Percentiles rank a stretch among this genome's conserved stretches.
phyloP scores from a whole-genome alignment of 352 stramenopile genomes.

The Aphanomyces euteiches region DNA sequence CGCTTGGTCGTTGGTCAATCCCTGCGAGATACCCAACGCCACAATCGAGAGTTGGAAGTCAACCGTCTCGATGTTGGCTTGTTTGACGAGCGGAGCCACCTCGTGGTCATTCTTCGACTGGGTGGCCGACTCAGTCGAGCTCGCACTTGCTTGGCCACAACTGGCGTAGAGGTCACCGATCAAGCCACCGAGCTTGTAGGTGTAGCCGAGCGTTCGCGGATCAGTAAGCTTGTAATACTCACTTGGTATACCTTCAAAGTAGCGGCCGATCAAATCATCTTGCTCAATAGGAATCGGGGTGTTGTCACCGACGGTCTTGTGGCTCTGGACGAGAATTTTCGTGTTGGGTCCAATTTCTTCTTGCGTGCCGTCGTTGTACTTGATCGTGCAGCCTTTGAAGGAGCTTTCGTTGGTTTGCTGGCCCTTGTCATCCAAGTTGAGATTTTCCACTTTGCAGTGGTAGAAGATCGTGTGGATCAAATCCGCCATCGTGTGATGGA shows the following conservation, averaged over 20 bases:
- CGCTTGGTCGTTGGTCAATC: constrained; percentile 29
- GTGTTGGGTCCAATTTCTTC: neutral
- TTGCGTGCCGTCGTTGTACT: neutral
- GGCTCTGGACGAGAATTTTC: neutral
- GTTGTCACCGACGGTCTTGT: constrained; percentile 30
- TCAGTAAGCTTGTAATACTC: constrained; percentile 49
- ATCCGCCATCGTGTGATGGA: constrained; percentile 39
- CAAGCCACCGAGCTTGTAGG: constrained; percentile 48
- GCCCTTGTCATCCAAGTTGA: neutral
- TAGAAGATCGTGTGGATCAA: constrained; percentile 4
- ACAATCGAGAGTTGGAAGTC: neutral
- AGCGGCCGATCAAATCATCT: constrained; percentile 32
- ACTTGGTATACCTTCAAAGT: constrained; percentile 28
- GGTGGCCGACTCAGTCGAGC: neutral
- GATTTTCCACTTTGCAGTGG: constrained; percentile 3
- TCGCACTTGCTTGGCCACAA: constrained; percentile 31
- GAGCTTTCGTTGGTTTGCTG: neutral
- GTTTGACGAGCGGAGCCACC: neutral
- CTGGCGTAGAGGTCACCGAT: constrained; percentile 42
- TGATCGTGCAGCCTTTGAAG: constrained; percentile 14
- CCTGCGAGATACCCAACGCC: neutral
- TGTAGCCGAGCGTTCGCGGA: constrained; percentile 49
- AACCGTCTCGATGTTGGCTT: neutral
- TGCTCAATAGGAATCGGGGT: neutral
- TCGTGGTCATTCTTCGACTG: neutral